Evolutionary conservation across 1,284 basidiomycete species (phyloP), one percentile per base, ranked within the genome.

Genomic region (Trametes versicolor): DNA sequence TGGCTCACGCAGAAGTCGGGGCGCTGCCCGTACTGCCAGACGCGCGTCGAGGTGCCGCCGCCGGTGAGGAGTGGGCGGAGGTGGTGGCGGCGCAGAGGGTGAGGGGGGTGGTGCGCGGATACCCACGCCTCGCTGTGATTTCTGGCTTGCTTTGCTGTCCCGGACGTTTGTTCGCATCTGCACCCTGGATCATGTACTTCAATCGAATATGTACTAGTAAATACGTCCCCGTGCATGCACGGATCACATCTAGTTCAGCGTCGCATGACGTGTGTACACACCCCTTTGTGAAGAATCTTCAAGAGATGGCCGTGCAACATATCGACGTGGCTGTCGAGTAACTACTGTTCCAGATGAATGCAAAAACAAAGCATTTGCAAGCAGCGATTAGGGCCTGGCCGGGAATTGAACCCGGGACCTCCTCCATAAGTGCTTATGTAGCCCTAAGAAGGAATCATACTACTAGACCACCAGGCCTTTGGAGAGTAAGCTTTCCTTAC

Each of bases 331-430:
- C n/a, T n/a, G n/a, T n/a, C n/a, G n/a, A n/a, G n/a, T 32, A 32
- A 32, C 4, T 32, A 8, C 8, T 32, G 29, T 32, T 32, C 29
- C 8, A 8, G 29, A 32, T 32, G 29, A 32, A 8, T 8, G 8
- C 29, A 32, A 32, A n/a, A n/a, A n/a, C n/a, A n/a, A n/a, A n/a
- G n/a, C n/a, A n/a, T n/a, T n/a, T n/a, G n/a, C n/a, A n/a, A n/a
- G n/a, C n/a, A n/a, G n/a, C n/a, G n/a, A n/a, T n/a, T n/a, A 70
- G 88, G 89, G 87, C 89, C 87, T 89, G 84, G 86, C 88, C 85
- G 87, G 88, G 88, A 90, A 90, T 90, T 90, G 89, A 91, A 90
- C 89, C 88, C 87, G 86, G 88, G 88, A 90, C 89, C 88, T 89
- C 89, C 87, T 89, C 88, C 88, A 89, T 62, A 29, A 34, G 15